Evolutionary conservation across 225 moss, liverwort and hornwort genomes (phyloP), one percentile per base, ranked within the genome.

Genomic region (Thuidium tamariscinum): DNA sequence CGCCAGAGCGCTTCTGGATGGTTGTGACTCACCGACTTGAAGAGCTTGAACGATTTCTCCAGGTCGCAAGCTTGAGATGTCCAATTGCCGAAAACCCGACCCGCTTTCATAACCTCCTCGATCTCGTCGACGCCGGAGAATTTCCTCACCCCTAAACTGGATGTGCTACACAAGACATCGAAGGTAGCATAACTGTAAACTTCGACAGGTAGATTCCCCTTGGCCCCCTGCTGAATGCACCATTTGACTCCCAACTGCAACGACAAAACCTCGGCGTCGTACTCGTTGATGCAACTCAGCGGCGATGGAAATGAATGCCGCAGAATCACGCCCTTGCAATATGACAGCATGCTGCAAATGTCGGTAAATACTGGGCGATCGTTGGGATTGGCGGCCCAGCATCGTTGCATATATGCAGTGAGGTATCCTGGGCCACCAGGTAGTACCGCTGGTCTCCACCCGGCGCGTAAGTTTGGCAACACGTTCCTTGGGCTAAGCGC

Each of bases 191-290:
- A 88, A 80, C 91, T 91, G 78, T 88, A 91, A 6, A 91, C 89
- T 74, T 91, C 91, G 19, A 91, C 69, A 17, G 92, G 91, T 22
- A 93, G 80, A 48, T 86, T 91, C 16, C 86, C 89, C 66, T 84
- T 89, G 82, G 84, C 91, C 56, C 89, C 92, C 74, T 91, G 89
- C 48, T 91, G 84, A 42, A 93, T 87, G 86, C 92, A 93, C 92
- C 92, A 91, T 52, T 89, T 89, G n/a, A 78, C 39, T 75, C 93
- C 89, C 37, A 93, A 85, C 34, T 88, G 91, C 22, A 69, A 74
- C 48, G 88, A 86, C 57, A 93, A 68, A 13, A 89, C 79, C 84
- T 91, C 88, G 13, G 91, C 92, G 21, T 93, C 91, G 83, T 92
- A 90, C 72, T 92, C 90, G 80, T 92, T 92, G 57, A 92, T 85